Evolutionary conservation across 768 basidiomycete species (phyloP).

Genomic region (Leccinum variicolor): DNA sequence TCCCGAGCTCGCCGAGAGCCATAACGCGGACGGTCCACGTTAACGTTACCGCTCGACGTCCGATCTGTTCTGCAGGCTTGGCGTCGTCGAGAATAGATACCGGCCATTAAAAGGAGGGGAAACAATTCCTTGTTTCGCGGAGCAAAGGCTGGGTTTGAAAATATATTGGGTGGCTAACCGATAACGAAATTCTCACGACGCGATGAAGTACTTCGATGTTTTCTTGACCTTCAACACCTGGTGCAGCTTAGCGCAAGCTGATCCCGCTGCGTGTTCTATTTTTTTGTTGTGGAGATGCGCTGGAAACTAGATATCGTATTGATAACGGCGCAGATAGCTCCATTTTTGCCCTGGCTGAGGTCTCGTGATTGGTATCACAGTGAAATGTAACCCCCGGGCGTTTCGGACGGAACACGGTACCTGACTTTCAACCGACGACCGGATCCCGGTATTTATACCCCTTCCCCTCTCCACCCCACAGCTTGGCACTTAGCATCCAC

Average conservation of each 20-base stretch:
- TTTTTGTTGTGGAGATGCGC: background rate
- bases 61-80: too few relatives aligned
- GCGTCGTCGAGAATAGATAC: too few relatives aligned
- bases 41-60: too few relatives aligned
- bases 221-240: background rate
- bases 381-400: background rate
- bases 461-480: too few relatives aligned
- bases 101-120: too few relatives aligned
- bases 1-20: background rate
- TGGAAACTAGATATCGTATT: background rate
- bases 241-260: background rate
- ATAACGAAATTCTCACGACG: background rate
- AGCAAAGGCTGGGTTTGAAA: too few relatives aligned
- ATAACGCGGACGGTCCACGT: too few relatives aligned
- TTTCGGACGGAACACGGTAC: constrained; percentile 18
- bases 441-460: constrained; percentile 9
- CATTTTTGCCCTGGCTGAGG: background rate
- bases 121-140: too few relatives aligned
- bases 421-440: background rate
- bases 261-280: background rate
- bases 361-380: background rate
- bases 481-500: background rate
- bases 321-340: background rate
- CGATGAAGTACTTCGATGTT: background rate
- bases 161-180: too few relatives aligned